Conservation (phyloP, 2,329 filamentous ascomycete genomes). For the Pleurostoma richardsiae region DNA sequence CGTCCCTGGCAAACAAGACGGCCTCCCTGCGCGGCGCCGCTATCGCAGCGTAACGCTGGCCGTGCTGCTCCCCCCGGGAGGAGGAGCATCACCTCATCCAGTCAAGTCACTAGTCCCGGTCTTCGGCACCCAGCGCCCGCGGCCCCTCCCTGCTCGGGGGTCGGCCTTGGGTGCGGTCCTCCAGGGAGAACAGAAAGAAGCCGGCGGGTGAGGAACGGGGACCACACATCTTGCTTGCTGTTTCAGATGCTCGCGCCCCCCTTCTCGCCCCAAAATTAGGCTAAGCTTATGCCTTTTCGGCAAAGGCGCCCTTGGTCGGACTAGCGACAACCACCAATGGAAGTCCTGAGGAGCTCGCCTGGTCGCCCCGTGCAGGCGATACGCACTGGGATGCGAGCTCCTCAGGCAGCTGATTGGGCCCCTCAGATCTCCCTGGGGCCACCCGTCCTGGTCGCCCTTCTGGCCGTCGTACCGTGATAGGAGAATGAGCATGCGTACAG, state of each 20-base stretch:
- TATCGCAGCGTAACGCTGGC: not conserved
- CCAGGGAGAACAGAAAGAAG: not conserved
- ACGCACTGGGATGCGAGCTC: constrained; percentile 12
- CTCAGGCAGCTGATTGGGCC: constrained; percentile 15
- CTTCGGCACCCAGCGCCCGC: not conserved
- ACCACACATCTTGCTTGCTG: constrained; percentile 2
- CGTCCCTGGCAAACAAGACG: not conserved
- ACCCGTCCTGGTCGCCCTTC: not conserved
- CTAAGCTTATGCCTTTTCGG: constrained; percentile 15
- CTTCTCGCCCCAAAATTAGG: constrained; percentile 24
- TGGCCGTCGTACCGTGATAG: too few relatives aligned
- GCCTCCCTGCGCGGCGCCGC: too few relatives aligned
- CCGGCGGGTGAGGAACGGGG: too few relatives aligned
- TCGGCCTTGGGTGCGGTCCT: not conserved
- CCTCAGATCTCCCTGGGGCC: constrained; percentile 5
- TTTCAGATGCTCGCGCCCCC: constrained; percentile 13
- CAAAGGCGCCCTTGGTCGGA: not conserved
- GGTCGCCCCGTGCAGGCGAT: constrained; percentile 15
- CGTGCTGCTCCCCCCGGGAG: not conserved
- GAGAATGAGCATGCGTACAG: too few relatives aligned
- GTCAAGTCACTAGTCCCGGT: not conserved
- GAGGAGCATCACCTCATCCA: not conserved
- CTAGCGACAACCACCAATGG: constrained; percentile 25
- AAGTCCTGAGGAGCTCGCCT: constrained; percentile 15
- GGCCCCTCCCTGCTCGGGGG: not conserved